These are phyloP conservation scores for Cyclotella baltica DNA, from an alignment of 108 stramenopile genomes.

Conservation along the genomic window DNA sequence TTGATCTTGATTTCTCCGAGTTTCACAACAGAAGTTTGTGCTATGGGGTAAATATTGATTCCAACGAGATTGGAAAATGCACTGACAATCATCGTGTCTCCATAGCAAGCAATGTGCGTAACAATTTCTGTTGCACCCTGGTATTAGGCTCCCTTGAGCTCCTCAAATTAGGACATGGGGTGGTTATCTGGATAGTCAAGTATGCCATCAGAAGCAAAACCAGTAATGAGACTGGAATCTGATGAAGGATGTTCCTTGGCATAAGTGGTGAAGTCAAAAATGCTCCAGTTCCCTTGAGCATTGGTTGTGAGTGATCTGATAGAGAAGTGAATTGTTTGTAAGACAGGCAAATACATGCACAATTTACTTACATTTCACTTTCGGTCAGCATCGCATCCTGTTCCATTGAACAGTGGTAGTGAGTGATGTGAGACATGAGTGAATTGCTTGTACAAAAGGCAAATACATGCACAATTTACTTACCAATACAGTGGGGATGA, in stretches of 20 bases:
- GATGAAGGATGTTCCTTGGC: conserved; percentile 25
- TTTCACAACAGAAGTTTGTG: conserved; percentile 24
- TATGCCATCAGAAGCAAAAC: conserved; percentile 28
- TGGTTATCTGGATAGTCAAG: conserved; percentile 41
- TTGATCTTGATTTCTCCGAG: conserved; percentile 24
- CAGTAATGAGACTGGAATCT: conserved; percentile 20
- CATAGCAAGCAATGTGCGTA: conserved; percentile 36
- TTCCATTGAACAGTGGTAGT: conserved; percentile 11
- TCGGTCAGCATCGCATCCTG: conserved; percentile 54
- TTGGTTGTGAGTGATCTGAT: no score
- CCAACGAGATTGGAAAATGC: conserved; percentile 25
- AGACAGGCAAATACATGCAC: no score
- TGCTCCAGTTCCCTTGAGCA: no score
- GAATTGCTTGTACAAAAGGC: no score
- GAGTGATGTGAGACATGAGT: no score
- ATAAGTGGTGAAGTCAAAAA: conserved; percentile 49
- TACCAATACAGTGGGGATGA: conserved; percentile 19
- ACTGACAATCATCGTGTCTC: conserved; percentile 47
- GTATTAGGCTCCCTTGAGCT: no score
- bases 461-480: no score
- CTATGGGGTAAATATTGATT: conserved; percentile 18
- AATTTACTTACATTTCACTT: no score
- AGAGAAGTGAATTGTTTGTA: no score
- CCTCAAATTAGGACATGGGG: conserved; percentile 47
- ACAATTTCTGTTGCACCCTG: neutral